Evolutionary conservation across 2,329 filamentous ascomycete genomes (phyloP).

Genomic region (Neofusicoccum parvum): DNA sequence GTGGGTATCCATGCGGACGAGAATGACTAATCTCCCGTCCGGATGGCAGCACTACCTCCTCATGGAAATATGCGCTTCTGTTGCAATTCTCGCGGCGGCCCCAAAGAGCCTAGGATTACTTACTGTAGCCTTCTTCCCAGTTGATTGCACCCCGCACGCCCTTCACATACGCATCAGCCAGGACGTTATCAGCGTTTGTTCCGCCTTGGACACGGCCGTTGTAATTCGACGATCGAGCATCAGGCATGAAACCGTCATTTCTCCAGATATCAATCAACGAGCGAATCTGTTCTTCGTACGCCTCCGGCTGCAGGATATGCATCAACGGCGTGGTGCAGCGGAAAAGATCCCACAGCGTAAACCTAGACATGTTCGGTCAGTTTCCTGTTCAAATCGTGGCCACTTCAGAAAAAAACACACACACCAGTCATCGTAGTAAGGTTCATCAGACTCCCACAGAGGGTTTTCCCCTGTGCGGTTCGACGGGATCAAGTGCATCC

Average conservation of each 20-base stretch:
- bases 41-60: too few relatives aligned
- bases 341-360: slow-evolving; percentile 68
- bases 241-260: slow-evolving; percentile 65
- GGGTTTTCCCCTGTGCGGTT: slow-evolving; percentile 74
- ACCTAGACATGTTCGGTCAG: slow-evolving; percentile 32
- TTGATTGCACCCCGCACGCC: slow-evolving; percentile 64
- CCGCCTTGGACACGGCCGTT: slow-evolving; percentile 72
- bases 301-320: slow-evolving; percentile 64
- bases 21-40: too few relatives aligned
- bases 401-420: not conserved
- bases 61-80: too few relatives aligned
- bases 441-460: slow-evolving; percentile 63
- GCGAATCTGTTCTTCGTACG: slow-evolving; percentile 67
- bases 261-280: slow-evolving; percentile 70
- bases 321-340: slow-evolving; percentile 66
- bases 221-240: slow-evolving; percentile 67
- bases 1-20: too few relatives aligned
- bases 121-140: slow-evolving; percentile 53
- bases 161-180: slow-evolving; percentile 73
- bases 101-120: not conserved
- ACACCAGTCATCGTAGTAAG: slow-evolving; percentile 65
- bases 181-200: slow-evolving; percentile 70
- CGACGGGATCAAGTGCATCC: slow-evolving; percentile 69
- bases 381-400: slow-evolving; percentile 36
- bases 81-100: not conserved